These are phyloP conservation scores for Fraxinus xanthoxyloides DNA, from an alignment of 305 asterid species.

Conservation along the genomic window DNA sequence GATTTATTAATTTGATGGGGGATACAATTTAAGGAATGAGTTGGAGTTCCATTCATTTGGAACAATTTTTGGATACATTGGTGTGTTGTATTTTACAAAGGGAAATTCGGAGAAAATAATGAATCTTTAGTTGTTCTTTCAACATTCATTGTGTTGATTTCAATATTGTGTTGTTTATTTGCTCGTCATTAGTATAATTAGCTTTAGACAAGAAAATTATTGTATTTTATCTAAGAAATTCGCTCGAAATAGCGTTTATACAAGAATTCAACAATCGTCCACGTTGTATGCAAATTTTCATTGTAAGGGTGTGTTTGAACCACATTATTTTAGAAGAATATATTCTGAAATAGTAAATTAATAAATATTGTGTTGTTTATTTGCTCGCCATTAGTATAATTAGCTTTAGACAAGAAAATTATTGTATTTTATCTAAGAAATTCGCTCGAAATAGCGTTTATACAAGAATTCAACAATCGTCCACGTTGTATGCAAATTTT, in stretches of 20 bases:
- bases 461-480: neutral
- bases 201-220: neutral
- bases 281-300: neutral
- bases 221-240: neutral
- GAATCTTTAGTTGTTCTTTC: conserved; percentile 27
- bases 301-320: no score
- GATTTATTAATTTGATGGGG: conserved; percentile 1
- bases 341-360: no score
- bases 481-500: neutral
- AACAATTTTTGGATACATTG: conserved; percentile 32
- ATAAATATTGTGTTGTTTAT: neutral
- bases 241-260: neutral
- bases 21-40: neutral
- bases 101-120: neutral
- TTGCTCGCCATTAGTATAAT: neutral
- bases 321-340: no score
- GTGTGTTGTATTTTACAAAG: conserved; percentile 10
- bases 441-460: neutral
- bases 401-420: neutral
- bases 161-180: neutral
- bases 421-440: neutral
- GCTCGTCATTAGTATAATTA: neutral
- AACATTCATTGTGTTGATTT: neutral
- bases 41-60: conserved; percentile 28
- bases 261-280: neutral